Evolutionary conservation across 768 basidiomycete genomes (phyloP), one percentile per base, ranked within the genome.

Genomic region (Leucosporidium scottii): DNA sequence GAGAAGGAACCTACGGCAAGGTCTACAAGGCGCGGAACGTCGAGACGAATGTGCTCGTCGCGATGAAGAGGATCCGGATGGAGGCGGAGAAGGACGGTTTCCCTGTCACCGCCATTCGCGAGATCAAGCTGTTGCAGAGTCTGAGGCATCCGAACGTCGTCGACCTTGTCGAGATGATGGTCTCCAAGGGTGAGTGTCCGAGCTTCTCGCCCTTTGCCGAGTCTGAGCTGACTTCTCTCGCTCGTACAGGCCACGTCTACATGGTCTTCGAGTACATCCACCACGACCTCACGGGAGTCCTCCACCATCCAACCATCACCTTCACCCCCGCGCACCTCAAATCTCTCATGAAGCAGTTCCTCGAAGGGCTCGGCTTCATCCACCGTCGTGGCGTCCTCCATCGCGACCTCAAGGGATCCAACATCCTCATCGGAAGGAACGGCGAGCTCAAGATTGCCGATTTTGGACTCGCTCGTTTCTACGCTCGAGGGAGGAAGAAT

Each of bases 261-360:
- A 99, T 99, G 96, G 94, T 99, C 49, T 92, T 98, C 75, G 93
- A 98, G 78, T 99, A 99, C 78, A 90, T 96, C 90, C 93, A 99
- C 75, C 94, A 98, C 77, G 96, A 99, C 77, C 82, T 99, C 62
- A 97, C 93, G 3, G 96, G 96, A 5, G 83, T 98, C 60, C 82
- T 99, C 31, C 90, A 91, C 3, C 93, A 97, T 79, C 89, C 85
- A 1, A 88, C 91, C 75, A 90, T 97, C 74, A 63, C 67, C 50
- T 97, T 99, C 77, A 83, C 85, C 0, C 84, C 86, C 27, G 91
- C 89, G 27, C 89, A 99, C 78, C 82, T 98, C 51, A 99, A 99
- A 82, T 96, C 93, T 0, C 84, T 99, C 61, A 93, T 89, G 77
- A 84, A 86, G 69, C 96, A 99, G 79, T 96, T 99, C 90, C 86